A percentile compares a stretch with the other conserved stretches of the same genome.
Conservation (phyloP, 192 early-diverging fungal genomes). For the Phycomyces nitens region DNA sequence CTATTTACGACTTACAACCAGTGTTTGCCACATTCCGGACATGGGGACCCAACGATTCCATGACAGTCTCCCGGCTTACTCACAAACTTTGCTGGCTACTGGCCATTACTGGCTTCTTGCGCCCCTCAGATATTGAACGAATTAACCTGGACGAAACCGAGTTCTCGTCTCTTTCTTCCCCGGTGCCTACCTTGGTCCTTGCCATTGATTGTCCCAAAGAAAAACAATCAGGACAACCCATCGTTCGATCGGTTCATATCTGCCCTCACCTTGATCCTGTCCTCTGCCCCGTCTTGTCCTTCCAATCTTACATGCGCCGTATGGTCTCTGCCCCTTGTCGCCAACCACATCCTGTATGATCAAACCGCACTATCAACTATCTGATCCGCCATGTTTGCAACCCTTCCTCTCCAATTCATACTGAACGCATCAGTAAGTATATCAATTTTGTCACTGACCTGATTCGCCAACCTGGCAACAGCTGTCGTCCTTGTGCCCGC, state of each 20-base stretch:
- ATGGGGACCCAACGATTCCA: neutral
- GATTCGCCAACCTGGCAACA: no score
- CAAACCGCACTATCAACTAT: neutral
- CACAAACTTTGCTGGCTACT: constrained; percentile 2
- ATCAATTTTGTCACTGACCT: no score
- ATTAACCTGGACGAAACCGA: neutral
- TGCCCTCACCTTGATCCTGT: neutral
- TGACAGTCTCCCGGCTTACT: neutral
- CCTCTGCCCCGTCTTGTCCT: neutral
- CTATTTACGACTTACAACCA: neutral
- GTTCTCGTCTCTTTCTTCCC: neutral
- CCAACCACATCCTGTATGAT: neutral
- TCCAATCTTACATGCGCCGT: neutral
- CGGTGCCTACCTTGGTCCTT: neutral
- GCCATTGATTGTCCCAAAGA: constrained; percentile 7
- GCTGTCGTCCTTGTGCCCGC: constrained; percentile 3
- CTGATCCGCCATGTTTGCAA: neutral
- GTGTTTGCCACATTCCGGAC: neutral
- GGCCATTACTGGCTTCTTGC: constrained; percentile 11
- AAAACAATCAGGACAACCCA: constrained; percentile 2
- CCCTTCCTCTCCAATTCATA: neutral
- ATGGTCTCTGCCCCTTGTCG: neutral
- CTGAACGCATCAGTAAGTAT: no score
- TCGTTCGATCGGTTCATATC: neutral
- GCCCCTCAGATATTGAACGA: neutral